Percentiles rank a stretch among this genome's conserved stretches.
Evolutionary conservation across 768 basidiomycete genomes (phyloP).

Genomic region (Phanerochaete carnosa): DNA sequence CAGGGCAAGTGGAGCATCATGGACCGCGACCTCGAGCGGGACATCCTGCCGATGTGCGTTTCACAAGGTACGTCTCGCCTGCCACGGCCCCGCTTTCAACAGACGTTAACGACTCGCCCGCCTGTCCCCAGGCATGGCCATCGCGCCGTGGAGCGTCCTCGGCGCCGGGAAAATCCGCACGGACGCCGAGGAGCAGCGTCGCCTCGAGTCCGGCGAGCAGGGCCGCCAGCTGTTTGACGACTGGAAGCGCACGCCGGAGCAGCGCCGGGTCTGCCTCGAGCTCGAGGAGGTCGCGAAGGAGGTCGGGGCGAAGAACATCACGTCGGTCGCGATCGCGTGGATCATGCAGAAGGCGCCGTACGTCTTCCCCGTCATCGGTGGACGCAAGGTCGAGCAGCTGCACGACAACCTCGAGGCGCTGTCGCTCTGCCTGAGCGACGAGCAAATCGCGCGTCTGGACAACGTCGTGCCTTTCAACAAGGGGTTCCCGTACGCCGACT

Average conservation of each 20-base stretch:
- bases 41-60: slow-evolving; percentile 30
- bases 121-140: slow-evolving; percentile 25
- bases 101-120: too few species aligned
- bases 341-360: slow-evolving; percentile 47
- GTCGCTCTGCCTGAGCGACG: slow-evolving; percentile 36
- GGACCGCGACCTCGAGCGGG: slow-evolving; percentile 36
- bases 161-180: slow-evolving; percentile 34
- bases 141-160: slow-evolving; percentile 39
- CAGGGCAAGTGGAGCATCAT: slow-evolving; percentile 29
- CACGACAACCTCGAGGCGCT: slow-evolving; percentile 46
- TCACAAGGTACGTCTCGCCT: neutral
- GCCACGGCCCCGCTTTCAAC: neutral
- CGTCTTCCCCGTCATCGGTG: slow-evolving; percentile 48
- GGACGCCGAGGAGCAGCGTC: slow-evolving; percentile 30
- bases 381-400: slow-evolving; percentile 47
- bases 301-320: slow-evolving; percentile 29
- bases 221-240: slow-evolving; percentile 21
- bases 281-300: slow-evolving; percentile 47
- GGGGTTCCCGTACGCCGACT: slow-evolving; percentile 37
- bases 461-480: slow-evolving; percentile 37
- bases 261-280: slow-evolving; percentile 36
- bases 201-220: slow-evolving; percentile 23
- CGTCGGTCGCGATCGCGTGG: slow-evolving; percentile 46
- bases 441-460: slow-evolving; percentile 44
- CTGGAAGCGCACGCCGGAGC: slow-evolving; percentile 43